Conservation (phyloP, 2,329 filamentous ascomycete species). For the Clonostachys sp. region DNA sequence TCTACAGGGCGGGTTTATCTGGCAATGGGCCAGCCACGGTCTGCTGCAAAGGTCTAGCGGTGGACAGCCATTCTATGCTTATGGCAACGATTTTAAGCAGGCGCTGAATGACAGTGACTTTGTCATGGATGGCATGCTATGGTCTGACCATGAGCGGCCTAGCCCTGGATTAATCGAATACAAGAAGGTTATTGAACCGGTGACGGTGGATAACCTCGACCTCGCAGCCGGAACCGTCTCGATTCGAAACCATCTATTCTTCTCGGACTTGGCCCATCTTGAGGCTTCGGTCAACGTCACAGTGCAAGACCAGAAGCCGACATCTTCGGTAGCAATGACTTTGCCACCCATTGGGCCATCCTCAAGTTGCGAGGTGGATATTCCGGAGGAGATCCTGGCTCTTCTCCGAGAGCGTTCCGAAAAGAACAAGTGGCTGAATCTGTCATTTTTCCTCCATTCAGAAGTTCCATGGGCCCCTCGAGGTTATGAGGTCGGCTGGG, state of each 20-base stretch:
- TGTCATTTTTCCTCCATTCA: slow-evolving; percentile 38
- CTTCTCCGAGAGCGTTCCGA: background rate
- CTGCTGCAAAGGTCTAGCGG: slow-evolving; percentile 36
- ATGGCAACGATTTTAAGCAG: slow-evolving; percentile 60
- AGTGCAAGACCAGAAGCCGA: background rate
- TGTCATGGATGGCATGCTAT: slow-evolving; percentile 56
- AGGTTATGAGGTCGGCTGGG: slow-evolving; percentile 43
- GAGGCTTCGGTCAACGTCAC: background rate
- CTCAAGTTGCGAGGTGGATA: background rate
- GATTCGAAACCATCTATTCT: slow-evolving; percentile 44
- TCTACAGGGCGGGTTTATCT: slow-evolving; percentile 63
- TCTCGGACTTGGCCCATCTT: slow-evolving; percentile 36
- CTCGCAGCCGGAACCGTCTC: slow-evolving; percentile 26
- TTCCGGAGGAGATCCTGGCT: background rate
- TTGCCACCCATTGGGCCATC: background rate
- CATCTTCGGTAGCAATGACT: background rate
- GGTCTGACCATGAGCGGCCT: slow-evolving; percentile 42
- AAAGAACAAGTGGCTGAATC: background rate
- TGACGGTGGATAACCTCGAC: slow-evolving; percentile 27
- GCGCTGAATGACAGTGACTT: slow-evolving; percentile 55
- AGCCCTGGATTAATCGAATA: slow-evolving; percentile 51
- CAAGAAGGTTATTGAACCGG: slow-evolving; percentile 53
- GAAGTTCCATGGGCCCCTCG: slow-evolving; percentile 45
- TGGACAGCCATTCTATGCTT: slow-evolving; percentile 45
- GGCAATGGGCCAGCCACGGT: slow-evolving; percentile 62